Percentiles rank a stretch among this genome's conserved stretches.
Evolutionary conservation across 2,329 filamentous ascomycete species (phyloP).

Genomic region (Bertia moriformis): DNA sequence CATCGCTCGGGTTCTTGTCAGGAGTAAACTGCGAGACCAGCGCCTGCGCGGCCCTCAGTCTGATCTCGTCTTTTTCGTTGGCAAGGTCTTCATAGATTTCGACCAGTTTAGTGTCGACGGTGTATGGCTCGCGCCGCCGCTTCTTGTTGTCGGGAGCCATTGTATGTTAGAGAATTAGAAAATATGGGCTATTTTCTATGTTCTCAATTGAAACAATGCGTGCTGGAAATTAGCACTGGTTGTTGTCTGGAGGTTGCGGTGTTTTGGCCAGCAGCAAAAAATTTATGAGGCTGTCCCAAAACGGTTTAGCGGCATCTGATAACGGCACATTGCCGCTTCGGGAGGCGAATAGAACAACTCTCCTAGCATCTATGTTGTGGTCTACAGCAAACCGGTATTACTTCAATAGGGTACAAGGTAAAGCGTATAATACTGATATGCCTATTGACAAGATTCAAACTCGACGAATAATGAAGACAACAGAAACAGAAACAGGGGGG

Average conservation of each 20-base stretch:
- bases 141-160: slow-evolving; percentile 1
- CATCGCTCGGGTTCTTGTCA: slow-evolving; percentile 4
- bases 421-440: too few species aligned
- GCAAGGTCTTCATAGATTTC: slow-evolving; percentile 9
- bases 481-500: too few species aligned
- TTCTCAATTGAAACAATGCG: background rate
- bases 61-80: slow-evolving; percentile 6
- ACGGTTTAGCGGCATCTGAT: background rate
- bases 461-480: too few species aligned
- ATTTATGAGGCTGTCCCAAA: background rate
- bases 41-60: slow-evolving; percentile 6
- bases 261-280: background rate
- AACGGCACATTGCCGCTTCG: background rate
- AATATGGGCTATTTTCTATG: background rate
- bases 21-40: slow-evolving; percentile 6
- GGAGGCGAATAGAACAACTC: too few species aligned
- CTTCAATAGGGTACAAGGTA: too few species aligned
- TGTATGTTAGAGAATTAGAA: background rate
- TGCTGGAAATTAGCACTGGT: background rate
- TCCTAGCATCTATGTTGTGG: too few species aligned
- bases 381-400: too few species aligned
- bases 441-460: too few species aligned
- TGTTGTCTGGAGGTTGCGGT: background rate
- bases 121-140: background rate
- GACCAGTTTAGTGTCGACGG: slow-evolving; percentile 5